Conservation (phyloP, 2,329 filamentous ascomycete genomes). For the Calonectria hawksworthii region DNA sequence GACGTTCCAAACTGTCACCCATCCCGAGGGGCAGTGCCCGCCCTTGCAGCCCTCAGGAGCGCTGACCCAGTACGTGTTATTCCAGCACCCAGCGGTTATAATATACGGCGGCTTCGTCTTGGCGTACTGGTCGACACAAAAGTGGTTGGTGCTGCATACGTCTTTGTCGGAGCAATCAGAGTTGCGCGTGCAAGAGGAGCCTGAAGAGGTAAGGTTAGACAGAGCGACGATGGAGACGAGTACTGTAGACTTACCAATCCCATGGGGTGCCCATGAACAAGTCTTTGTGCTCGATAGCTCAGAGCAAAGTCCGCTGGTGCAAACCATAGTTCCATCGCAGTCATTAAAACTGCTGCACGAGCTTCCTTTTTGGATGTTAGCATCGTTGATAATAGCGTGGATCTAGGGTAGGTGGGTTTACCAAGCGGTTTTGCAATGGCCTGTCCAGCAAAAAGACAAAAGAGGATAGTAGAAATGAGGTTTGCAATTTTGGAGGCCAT, state of each 20-base stretch:
- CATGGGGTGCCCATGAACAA: conserved; percentile 15
- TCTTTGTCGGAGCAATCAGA: not conserved
- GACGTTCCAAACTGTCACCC: conserved; percentile 5
- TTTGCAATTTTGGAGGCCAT: not conserved
- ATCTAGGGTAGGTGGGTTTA: not conserved
- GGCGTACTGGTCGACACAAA: conserved; percentile 5
- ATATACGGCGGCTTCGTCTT: conserved; percentile 12
- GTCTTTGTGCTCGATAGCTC: conserved; percentile 10
- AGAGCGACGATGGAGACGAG: not conserved
- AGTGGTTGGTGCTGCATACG: not conserved
- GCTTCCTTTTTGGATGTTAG: not conserved
- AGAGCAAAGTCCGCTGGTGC: conserved; percentile 5
- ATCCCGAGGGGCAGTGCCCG: not conserved
- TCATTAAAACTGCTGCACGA: conserved; percentile 1
- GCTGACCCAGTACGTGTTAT: conserved; percentile 13
- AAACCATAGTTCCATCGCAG: conserved; percentile 9
- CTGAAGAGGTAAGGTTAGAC: not conserved
- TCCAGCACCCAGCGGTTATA: conserved; percentile 1
- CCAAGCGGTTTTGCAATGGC: conserved; percentile 6
- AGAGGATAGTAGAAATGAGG: not conserved
- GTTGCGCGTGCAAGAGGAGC: not conserved
- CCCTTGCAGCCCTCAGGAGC: not conserved
- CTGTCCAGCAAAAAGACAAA: not conserved
- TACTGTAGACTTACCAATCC: not conserved
- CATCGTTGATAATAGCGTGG: not conserved